These are phyloP conservation scores for Lactarius pseudohatsudake DNA, from an alignment of 768 basidiomycete species.

Conservation along the genomic window DNA sequence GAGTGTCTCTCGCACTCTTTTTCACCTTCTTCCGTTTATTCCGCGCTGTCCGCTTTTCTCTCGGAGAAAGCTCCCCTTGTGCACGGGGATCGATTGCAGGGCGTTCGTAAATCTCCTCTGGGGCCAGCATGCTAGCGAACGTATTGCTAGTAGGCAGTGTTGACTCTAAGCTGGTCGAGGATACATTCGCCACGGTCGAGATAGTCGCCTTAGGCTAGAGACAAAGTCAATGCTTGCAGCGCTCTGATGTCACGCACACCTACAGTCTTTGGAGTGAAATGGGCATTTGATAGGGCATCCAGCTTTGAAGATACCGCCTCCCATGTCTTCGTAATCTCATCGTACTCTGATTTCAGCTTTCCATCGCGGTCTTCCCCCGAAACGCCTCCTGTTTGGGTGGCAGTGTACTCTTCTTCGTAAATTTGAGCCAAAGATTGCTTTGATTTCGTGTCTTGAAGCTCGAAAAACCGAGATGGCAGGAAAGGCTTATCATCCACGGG, in stretches of 20 bases:
- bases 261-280: constrained; percentile 93
- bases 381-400: constrained; percentile 56
- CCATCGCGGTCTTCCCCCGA: constrained; percentile 79
- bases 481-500: constrained; percentile 83
- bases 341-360: constrained; percentile 84
- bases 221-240: constrained; percentile 21
- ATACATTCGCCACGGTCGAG: constrained; percentile 76
- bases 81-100: constrained; percentile 55
- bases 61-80: constrained; percentile 79
- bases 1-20: constrained; percentile 62
- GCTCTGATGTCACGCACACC: constrained; percentile 30
- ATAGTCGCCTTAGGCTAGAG: constrained; percentile 85
- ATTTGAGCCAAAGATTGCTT: constrained; percentile 90
- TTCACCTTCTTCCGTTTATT: constrained; percentile 68
- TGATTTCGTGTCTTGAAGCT: constrained; percentile 87
- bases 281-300: constrained; percentile 92
- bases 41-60: constrained; percentile 72
- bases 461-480: constrained; percentile 85
- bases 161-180: constrained; percentile 83
- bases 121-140: constrained; percentile 78
- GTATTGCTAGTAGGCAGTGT: constrained; percentile 84
- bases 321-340: constrained; percentile 82
- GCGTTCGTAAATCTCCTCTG: constrained; percentile 85
- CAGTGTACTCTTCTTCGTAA: constrained; percentile 89
- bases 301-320: constrained; percentile 83